Evolutionary conservation across 164 flowering plant species (phyloP).

Genomic region (Chimonanthus salicifolius): DNA sequence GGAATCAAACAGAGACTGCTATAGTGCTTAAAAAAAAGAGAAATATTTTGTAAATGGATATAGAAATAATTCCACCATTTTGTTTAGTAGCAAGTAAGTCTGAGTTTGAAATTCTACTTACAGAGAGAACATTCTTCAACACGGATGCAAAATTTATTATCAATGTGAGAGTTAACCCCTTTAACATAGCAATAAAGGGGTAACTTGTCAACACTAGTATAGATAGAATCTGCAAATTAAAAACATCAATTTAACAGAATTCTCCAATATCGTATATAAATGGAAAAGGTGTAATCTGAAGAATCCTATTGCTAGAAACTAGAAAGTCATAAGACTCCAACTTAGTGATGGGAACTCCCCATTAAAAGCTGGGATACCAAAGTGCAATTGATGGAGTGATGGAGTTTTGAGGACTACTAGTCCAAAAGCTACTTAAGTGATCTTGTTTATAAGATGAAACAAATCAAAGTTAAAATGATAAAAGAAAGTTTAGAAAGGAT

Average conservation of each 20-base stretch:
- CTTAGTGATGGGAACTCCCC: background rate
- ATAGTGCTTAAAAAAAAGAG: background rate
- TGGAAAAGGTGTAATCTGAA: background rate
- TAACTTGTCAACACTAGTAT: conserved; percentile 56
- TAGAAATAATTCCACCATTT: background rate
- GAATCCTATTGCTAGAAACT: background rate
- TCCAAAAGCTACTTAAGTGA: background rate
- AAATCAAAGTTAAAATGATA: background rate
- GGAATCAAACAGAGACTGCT: background rate
- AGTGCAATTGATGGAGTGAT: background rate
- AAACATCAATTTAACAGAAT: background rate
- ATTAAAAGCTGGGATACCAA: background rate
- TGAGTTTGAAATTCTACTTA: conserved; percentile 27
- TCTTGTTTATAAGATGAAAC: background rate
- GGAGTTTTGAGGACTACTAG: background rate
- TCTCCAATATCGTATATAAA: background rate
- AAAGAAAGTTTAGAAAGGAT: conserved; percentile 10
- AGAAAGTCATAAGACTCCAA: background rate
- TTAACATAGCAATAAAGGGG: conserved; percentile 49
- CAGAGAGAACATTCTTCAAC: conserved; percentile 51
- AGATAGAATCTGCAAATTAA: conserved; percentile 32
- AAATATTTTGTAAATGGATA: background rate
- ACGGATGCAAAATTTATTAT: conserved; percentile 48
- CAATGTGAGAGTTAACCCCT: conserved; percentile 40
- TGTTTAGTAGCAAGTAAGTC: background rate